Base-by-base conservation (phyloP, 306 rosid species). In the Rosa rugosa region DNA sequence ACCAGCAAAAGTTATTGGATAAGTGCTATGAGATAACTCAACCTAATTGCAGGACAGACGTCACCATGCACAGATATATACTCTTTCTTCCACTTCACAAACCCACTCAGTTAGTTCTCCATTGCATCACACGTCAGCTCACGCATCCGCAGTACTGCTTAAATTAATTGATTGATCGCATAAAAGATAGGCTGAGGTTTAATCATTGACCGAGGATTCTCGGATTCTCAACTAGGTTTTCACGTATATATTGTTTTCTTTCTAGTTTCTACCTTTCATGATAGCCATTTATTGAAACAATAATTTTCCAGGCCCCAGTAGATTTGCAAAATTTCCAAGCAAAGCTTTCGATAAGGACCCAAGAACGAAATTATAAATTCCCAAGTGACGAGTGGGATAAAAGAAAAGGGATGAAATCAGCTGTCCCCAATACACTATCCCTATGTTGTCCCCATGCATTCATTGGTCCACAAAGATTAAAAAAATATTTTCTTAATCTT, bases 81-180 rank as follows among this genome's bases (percentile, higher is more conserved):
- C n/a, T 51, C 57, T 40, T 27, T 14, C 51, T 56, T 51, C 56
- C 60, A 68, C 77, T 63, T 63, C 3, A 44, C 62, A 0, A 40
- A 50, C 25, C 59, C 71, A 71, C 73, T 82, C 14, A 23, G 18
- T 27, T n/a, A 62, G 13, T 16, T 36, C 0, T 47, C 5, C 49
- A 22, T 66, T 82, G 85, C 82, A 14, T 78, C 73, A 74, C 85
- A 73, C 77, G 60, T 73, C 82, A 78, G 14, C 50, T 53, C 17
- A 36, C 14, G 0, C 78, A 44, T 56, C 22, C 11, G 13, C 63
- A 47, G 46, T 54, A 69, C 17, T 31, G 25, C 22, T 41, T 47
- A 13, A 72, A 13, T 53, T 71, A 13, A 8, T 18, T 47, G 20
- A 8, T 18, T 47, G 51, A 47, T 23, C 66, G 5, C 6, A 22